phyloP scores from a whole-genome alignment of 2,329 filamentous ascomycete species.

The Lasiodiplodia gonubiensis region DNA sequence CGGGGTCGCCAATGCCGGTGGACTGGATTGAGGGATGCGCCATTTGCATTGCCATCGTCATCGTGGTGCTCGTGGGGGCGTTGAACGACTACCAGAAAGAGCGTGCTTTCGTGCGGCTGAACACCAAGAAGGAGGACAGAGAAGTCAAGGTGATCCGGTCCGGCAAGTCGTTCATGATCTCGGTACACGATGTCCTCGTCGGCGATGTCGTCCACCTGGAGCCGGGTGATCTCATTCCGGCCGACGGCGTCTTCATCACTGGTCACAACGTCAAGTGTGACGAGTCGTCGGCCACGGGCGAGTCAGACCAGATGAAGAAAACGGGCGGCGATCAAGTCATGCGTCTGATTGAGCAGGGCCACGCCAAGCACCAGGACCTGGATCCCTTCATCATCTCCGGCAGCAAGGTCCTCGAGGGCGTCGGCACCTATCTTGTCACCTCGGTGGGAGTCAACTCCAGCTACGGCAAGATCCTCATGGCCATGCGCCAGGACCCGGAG shows the following conservation, averaged over 20 bases:
- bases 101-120: conserved; percentile 42
- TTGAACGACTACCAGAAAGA: conserved; percentile 48
- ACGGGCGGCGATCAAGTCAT: conserved; percentile 39
- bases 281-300: conserved; percentile 75
- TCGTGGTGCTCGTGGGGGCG: conserved; percentile 46
- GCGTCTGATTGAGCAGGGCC: conserved; percentile 56
- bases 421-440: conserved; percentile 61
- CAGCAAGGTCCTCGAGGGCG: conserved; percentile 61
- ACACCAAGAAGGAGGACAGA: conserved; percentile 44
- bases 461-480: conserved; percentile 63
- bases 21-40: conserved; percentile 47
- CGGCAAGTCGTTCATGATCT: conserved; percentile 67
- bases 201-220: conserved; percentile 73
- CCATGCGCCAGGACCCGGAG: conserved; percentile 59
- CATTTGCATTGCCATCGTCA: conserved; percentile 46
- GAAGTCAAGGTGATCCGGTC: conserved; percentile 61
- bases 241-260: conserved; percentile 71
- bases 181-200: conserved; percentile 69
- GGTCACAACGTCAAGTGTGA: conserved; percentile 73
- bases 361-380: conserved; percentile 51
- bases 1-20: conserved; percentile 35
- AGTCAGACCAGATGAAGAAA: conserved; percentile 75
- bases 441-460: conserved; percentile 62
- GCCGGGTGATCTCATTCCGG: conserved; percentile 72
- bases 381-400: conserved; percentile 68